Evolutionary conservation across 345 rosid genomes (phyloP).

Genomic region (Turnera subulata): DNA sequence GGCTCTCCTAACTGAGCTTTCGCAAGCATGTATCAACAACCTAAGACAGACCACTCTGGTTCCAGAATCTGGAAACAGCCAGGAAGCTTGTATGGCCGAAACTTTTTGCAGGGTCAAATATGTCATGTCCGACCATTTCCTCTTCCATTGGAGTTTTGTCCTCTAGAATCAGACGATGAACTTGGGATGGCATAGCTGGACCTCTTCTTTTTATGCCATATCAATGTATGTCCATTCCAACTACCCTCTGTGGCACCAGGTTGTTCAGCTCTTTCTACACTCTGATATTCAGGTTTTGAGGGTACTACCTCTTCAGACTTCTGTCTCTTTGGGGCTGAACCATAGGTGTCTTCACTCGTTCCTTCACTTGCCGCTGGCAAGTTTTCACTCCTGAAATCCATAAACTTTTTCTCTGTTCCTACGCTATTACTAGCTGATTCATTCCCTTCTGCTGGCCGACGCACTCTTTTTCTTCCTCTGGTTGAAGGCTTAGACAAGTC

Average conservation of each 20-base stretch:
- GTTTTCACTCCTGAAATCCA: conserved; percentile 30
- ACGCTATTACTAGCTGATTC: conserved; percentile 32
- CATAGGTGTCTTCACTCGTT: conserved; percentile 59
- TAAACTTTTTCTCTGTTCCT: conserved; percentile 28
- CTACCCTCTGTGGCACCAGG: conserved; percentile 23
- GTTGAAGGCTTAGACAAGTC: conserved; percentile 46
- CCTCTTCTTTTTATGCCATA: conserved; percentile 91
- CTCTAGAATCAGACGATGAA: conserved; percentile 74
- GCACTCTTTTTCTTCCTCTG: conserved; percentile 48
- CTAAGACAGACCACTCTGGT: too few species aligned
- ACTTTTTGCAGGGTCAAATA: background rate
- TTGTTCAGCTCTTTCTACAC: conserved; percentile 40
- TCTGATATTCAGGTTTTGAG: conserved; percentile 26
- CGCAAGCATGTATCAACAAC: too few species aligned
- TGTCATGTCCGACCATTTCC: conserved; percentile 37
- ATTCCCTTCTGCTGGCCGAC: conserved; percentile 33
- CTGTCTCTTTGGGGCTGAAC: conserved; percentile 34
- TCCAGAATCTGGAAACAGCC: background rate
- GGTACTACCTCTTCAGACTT: conserved; percentile 24
- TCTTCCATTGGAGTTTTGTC: conserved; percentile 62
- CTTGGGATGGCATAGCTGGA: conserved; percentile 61
- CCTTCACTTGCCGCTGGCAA: conserved; percentile 52
- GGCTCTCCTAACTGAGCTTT: too few species aligned
- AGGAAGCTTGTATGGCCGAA: too few species aligned
- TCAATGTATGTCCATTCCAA: conserved; percentile 42